phyloP scores from a whole-genome alignment of 139 green algal species.

The Haematococcus lacustris region DNA sequence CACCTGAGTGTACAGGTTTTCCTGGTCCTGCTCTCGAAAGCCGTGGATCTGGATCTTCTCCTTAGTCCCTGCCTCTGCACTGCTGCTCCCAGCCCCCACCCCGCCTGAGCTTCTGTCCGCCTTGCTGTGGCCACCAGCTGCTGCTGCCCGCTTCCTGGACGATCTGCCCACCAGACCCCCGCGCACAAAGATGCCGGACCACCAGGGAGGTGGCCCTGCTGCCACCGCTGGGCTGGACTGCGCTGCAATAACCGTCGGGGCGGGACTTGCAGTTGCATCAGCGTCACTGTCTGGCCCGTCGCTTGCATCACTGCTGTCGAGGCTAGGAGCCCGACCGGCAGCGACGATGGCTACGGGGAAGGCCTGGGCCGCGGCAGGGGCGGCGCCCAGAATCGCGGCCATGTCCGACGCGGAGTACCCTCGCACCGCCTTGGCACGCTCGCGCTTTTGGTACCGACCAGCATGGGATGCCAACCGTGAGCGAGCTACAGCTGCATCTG shows the following conservation, averaged over 20 bases:
- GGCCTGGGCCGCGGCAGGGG: neutral
- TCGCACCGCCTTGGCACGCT: constrained; percentile 61
- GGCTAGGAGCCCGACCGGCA: no score
- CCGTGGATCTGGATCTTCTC: constrained; percentile 36
- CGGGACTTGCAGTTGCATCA: no score
- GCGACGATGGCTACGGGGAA: neutral
- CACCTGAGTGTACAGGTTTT: constrained; percentile 77
- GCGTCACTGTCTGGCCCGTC: neutral
- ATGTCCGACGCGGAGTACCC: constrained; percentile 66
- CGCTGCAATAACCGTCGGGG: neutral
- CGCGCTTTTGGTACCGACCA: constrained; percentile 58
- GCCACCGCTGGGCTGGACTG: neutral
- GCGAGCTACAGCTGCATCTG: constrained; percentile 1
- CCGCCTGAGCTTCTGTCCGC: neutral
- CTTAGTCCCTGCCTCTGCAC: neutral
- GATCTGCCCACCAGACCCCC: neutral
- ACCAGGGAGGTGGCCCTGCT: neutral
- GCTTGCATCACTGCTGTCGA: neutral
- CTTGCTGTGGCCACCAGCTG: no score
- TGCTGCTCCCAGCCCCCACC: neutral
- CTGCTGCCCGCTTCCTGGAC: neutral
- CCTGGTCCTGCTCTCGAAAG: constrained; percentile 80
- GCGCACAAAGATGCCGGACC: neutral
- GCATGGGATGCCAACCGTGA: constrained; percentile 15
- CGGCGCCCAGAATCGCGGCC: constrained; percentile 67